Percentiles rank a stretch among this genome's conserved stretches.
Conservation (phyloP, 352 stramenopile species). For the Aphanomyces invadans region DNA sequence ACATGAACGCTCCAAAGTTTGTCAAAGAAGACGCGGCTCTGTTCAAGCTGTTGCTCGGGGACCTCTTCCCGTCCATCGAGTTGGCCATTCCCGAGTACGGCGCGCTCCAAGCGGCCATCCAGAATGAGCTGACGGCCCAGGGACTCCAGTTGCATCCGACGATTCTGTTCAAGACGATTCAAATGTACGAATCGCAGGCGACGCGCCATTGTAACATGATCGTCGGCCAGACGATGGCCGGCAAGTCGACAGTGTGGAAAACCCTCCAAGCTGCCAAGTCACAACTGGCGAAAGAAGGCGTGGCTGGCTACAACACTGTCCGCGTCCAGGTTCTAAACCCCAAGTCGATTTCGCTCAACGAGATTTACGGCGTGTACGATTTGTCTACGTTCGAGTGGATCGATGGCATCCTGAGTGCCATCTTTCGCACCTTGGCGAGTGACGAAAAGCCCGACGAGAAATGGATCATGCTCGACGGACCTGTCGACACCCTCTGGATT, state of each 20-base stretch:
- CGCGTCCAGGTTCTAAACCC: constrained; percentile 81
- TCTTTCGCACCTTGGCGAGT: constrained; percentile 67
- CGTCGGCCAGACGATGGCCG: constrained; percentile 87
- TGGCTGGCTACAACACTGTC: constrained; percentile 73
- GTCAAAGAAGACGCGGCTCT: constrained; percentile 89
- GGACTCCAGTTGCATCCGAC: constrained; percentile 84
- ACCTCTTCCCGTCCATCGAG: constrained; percentile 85
- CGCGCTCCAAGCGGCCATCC: constrained; percentile 82
- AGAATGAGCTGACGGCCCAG: constrained; percentile 72
- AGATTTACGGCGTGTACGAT: constrained; percentile 89
- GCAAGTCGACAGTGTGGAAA: constrained; percentile 86
- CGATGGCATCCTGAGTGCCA: constrained; percentile 73
- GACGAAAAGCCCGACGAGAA: constrained; percentile 77
- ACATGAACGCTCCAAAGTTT: constrained; percentile 95
- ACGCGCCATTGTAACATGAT: constrained; percentile 93
- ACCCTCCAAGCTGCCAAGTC: constrained; percentile 68
- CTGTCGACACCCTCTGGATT: constrained; percentile 84
- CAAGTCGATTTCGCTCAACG: constrained; percentile 83
- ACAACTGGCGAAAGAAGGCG: constrained; percentile 58
- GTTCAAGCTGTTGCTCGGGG: constrained; percentile 83
- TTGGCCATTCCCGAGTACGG: constrained; percentile 88
- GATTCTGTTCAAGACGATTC: constrained; percentile 93
- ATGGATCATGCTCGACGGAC: constrained; percentile 84
- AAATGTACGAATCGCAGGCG: constrained; percentile 92
- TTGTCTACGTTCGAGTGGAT: constrained; percentile 83